Evolutionary conservation across 768 basidiomycete genomes (phyloP), one percentile per base, ranked within the genome.

Genomic region (Naematelia encephala): DNA sequence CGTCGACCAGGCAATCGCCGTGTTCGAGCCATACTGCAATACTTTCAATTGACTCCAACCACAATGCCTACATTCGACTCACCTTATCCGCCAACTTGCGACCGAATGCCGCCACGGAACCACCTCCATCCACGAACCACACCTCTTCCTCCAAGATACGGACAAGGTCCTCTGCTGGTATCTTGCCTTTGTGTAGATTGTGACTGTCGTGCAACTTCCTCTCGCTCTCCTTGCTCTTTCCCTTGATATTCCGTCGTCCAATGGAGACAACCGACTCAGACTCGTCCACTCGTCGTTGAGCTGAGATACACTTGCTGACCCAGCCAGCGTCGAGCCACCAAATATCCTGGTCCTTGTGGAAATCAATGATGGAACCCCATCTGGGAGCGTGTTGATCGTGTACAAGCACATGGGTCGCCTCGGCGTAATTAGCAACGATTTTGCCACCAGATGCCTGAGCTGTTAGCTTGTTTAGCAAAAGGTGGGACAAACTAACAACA

Each of bases 401-500:
- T 13, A 69, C 51, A 19, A 65, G 44, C 14, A 69, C 67, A 49
- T 69, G 67, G 4, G 64, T 65, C 8, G 67, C 59, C 2, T 61
- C 56, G 19, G 22, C 12, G 42, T 63, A 63, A 4, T 56, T 48
- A 8, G 64, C 39, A 16, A 39, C 28, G 10, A 69, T 34, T 10
- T 52, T 43, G 2, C 59, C 63, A 5, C 61, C 61, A 0, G 64
- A 55, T 14, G 16, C 19, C 67, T 69, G 39, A 8, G 16, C 16
- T 8, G 16, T 39, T 16, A 43, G 26, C 55, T 4, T 8, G 29
- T 51, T 19, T 8, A 43, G 13, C 49, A 56, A 28, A 50, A 5
- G 49, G 42, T 22, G 21, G 11, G 51, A 47, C 29, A 3, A n/a
- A 52, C 51, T 28, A 5, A 62, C 61, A 10, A 23, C 55, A 14